Evolutionary conservation across 306 rosid genomes (phyloP), one percentile per base, ranked within the genome.

Genomic region (Prosopis cineraria): DNA sequence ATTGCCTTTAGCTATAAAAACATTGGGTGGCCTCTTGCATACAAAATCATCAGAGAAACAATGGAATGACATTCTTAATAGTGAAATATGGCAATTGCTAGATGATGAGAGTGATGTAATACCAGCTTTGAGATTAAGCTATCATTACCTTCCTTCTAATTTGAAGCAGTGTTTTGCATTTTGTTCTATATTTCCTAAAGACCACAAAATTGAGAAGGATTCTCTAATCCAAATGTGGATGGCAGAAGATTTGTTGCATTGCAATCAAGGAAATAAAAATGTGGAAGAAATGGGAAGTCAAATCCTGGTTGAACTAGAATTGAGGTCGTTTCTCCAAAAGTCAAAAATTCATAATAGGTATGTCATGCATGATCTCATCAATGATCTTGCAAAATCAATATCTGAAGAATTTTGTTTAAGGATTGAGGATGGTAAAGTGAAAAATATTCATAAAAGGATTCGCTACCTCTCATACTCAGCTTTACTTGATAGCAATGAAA

Each of bases 401-500:
- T 55, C 31, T 8, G 31, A 10, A 24, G 62, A 9, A 7, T 55
- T 20, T 22, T n/a, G 60, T 53, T 20, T 20, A 2, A 7, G 13
- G 29, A 53, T 53, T 0, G 60, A 53, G 24, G 31, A 12, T 7
- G 31, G 16, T 55, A 55, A 24, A 16, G 29, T 22, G 25, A 30
- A 55, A 55, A 25, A 55, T 9, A 20, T 55, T 55, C 6, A 27
- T 8, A 24, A 3, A 9, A 55, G 3, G 30, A 10, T 3, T 55
- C 31, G 62, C 13, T 24, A 37, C 33, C 1, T 20, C 11, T 39
- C 4, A 25, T 75, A 17, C 13, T 68, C 36, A 24, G 0, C 3
- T 5, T 0, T 3, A 19, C 0, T 2, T 7, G 5, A 9, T 2
- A 4, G 36, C 2, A 17, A 0, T 10, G 19, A 8, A 2, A 30